These are phyloP conservation scores for Mycosphaerella arachidis DNA, from an alignment of 2,329 filamentous ascomycete genomes.

Conservation along the genomic window DNA sequence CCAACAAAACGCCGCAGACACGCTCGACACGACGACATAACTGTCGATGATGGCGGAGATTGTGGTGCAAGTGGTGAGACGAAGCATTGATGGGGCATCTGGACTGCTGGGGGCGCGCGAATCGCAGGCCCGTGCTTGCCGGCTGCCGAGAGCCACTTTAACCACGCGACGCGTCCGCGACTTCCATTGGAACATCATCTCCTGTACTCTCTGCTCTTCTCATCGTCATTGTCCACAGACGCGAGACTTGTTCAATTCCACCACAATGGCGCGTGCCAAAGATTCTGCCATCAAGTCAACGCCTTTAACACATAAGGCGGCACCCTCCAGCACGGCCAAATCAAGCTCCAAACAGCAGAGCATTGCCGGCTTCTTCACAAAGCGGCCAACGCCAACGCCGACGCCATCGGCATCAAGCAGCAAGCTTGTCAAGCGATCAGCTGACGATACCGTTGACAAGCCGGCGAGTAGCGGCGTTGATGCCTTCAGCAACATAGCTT, in stretches of 20 bases:
- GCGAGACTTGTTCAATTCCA: neutral
- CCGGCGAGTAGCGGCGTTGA: conserved; percentile 32
- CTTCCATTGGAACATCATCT: conserved; percentile 23
- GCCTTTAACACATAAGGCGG: conserved; percentile 37
- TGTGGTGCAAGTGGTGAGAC: too few relatives aligned
- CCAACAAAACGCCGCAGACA: conserved; percentile 4
- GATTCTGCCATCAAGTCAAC: conserved; percentile 10
- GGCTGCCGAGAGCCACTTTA: neutral
- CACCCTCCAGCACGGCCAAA: conserved; percentile 37
- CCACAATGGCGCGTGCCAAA: conserved; percentile 12
- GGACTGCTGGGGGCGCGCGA: too few relatives aligned
- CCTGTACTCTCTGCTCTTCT: conserved; percentile 39
- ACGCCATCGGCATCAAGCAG: conserved; percentile 42
- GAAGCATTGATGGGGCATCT: too few relatives aligned
- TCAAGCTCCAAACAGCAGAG: conserved; percentile 61
- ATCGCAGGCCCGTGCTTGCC: neutral
- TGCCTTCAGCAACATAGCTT: conserved; percentile 15
- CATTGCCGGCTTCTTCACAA: conserved; percentile 77
- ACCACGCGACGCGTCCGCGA: neutral
- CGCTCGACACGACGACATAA: conserved; percentile 7
- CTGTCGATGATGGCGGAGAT: neutral
- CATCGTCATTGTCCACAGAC: conserved; percentile 15
- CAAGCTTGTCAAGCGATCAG: conserved; percentile 31
- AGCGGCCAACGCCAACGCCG: conserved; percentile 41
- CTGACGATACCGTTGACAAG: conserved; percentile 24